Base-by-base conservation (phyloP, 192 early-diverging fungal genomes). In the Obelidium mucronatum region DNA sequence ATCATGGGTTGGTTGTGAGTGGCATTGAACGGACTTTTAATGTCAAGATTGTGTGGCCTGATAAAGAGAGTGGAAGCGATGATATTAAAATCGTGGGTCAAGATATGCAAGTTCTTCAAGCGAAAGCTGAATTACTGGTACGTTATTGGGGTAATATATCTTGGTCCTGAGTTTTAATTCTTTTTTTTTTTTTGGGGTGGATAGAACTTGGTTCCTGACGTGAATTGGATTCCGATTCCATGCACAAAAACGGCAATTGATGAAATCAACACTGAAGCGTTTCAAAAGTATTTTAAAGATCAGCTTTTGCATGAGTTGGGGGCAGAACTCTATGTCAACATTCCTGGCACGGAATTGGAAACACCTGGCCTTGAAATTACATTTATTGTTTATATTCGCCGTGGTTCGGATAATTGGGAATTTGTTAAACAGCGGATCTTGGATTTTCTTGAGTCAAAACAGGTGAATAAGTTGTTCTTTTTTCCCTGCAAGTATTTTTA, bases 1-100 rank as follows among this genome's bases (percentile, higher is more conserved):
- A 80, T 39, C 80, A 87, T 58, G 80, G 73, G 31, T 67, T 67
- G 8, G 67, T 81, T 59, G 75, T 92, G 17, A 73, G 82, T 3
- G 89, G 90, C 1, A 87, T 94, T 44, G 77, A 82, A 33, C 81
- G 90, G 56, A 80, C 76, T 22, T 87, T 85, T 24, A 87, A 87
- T 53, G 85, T 91, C 2, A 80, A 83, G 17, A 77, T 93, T 28
- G 72, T 79, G 1, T 92, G 90, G 80, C 92, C 93, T 2, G 89
- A 90, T 35, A 84, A 86, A 40, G 92, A 93, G 74, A 76, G 79
- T 22, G 92, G 90, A 39, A 74, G 67, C 67, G 91, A 92, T 61
- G 81, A 80, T 26, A 82, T 93, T 0, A 74, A 73, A 3, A 34
- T 93, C 2, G 59, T 80, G 22, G 92, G 93, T 15, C 87, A 89